Percentiles rank a stretch among this genome's conserved stretches.
Evolutionary conservation across 2,329 filamentous ascomycete species (phyloP).

Genomic region (Pseudogymnoascus sp.): DNA sequence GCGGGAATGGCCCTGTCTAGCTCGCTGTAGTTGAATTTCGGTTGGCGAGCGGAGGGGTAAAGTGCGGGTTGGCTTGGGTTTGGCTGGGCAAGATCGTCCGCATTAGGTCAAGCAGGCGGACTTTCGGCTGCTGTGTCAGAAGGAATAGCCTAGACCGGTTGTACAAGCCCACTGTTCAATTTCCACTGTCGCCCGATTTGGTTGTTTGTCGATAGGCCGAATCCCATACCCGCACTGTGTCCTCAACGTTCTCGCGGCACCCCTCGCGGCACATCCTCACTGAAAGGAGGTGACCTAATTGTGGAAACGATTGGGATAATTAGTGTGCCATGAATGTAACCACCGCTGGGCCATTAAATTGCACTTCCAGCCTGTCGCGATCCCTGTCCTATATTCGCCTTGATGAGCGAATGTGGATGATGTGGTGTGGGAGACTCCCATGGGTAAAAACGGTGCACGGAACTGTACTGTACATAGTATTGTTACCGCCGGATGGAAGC

Average conservation of each 20-base stretch:
- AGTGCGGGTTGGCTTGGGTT: background rate
- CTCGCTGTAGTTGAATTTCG: background rate
- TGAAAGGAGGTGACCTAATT: background rate
- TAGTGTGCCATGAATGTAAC: background rate
- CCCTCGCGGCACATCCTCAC: background rate
- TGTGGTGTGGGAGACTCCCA: background rate
- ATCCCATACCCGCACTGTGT: background rate
- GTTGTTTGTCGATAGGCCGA: background rate
- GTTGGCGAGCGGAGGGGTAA: slow-evolving; percentile 1
- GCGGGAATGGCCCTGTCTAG: slow-evolving; percentile 2
- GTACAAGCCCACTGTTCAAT: background rate
- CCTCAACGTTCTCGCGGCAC: no score
- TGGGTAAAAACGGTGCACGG: background rate
- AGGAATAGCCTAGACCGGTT: slow-evolving; percentile 5
- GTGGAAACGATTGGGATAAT: background rate
- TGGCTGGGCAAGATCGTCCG: background rate
- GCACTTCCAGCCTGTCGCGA: background rate
- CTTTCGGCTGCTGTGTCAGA: background rate
- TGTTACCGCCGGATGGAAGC: background rate
- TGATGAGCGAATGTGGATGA: background rate
- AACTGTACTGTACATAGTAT: background rate
- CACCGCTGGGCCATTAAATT: background rate
- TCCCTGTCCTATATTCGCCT: background rate
- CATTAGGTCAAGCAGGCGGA: background rate
- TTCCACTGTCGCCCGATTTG: background rate